Base-by-base conservation (phyloP, 352 stramenopile genomes). In the Globisporangium paroecandrum region DNA sequence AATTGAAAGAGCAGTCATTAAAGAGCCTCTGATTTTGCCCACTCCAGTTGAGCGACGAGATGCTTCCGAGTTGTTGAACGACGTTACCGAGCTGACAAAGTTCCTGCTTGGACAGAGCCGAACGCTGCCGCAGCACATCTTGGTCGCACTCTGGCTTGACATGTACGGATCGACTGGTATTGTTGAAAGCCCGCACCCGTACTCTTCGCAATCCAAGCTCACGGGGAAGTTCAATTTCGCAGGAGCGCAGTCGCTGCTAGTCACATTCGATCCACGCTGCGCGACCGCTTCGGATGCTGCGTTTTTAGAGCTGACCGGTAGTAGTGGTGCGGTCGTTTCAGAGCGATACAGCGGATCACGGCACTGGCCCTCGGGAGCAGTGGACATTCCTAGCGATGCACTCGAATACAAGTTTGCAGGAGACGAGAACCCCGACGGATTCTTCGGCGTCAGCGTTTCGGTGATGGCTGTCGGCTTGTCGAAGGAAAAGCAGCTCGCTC, bases 81-180 rank as follows among this genome's bases (percentile, higher is more conserved):
- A 93, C 55, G 71, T 92, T 0, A 69, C 70, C 4, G 68, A 75
- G 2, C 67, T 95, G 7, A 74, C 81, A 7, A 76, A 68, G 13
- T 95, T 95, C 67, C 64, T 95, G 15, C 71, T 93, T 1, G 76
- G 83, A 29, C 69, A 91, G 54, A 77, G 66, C 0, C 65, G 76
- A 5, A 58, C 54, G 34, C 62, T 95, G 3, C 75, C 86, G 15
- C 64, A 81, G 13, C 81, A 90, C 63, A 70, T 91, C 2, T 61
- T 94, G 18, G 69, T 83, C 41, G 70, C 84, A 15, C 86, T 94
- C 36, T 95, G 87, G 87, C 65, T 95, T 3, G 87, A 94, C 25
- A 80, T 90, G n/a, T 92, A 89, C 58, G 87, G 87, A 22, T 77
- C 76, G 12, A 75, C 75, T 4, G 71, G 60, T 12, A 77, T 91